Percentiles rank a stretch among this genome's conserved stretches.
These are phyloP conservation scores for Allium cepa DNA, from an alignment of 106 monocot genomes.

Conservation along the genomic window DNA sequence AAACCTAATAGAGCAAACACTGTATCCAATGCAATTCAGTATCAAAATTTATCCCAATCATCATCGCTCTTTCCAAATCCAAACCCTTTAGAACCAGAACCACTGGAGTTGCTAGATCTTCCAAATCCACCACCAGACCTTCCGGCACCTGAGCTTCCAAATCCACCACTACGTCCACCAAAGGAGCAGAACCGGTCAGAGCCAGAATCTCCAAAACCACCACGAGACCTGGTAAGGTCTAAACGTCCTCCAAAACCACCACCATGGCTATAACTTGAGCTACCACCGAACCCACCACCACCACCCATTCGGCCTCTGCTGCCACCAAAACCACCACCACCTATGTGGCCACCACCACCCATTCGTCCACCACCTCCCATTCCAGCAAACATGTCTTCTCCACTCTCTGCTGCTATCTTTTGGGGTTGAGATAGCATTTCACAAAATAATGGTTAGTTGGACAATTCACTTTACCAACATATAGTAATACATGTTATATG, in stretches of 20 bases:
- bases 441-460: not conserved
- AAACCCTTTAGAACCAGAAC: conserved; percentile 2
- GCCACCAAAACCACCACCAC: conserved; percentile 8
- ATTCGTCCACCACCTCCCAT: conserved; percentile 14
- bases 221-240: not conserved
- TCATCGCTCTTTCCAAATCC: not conserved
- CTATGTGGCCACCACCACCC: conserved; percentile 17
- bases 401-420: conserved; percentile 48
- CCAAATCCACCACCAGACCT: no score
- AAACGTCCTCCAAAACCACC: not conserved
- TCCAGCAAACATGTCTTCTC: not conserved
- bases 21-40: not conserved
- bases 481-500: not conserved
- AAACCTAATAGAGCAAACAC: not conserved
- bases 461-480: not conserved
- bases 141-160: not conserved
- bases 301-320: conserved; percentile 1
- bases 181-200: not conserved
- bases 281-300: not conserved
- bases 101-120: not conserved
- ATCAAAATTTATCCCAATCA: not conserved
- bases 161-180: not conserved
- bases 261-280: not conserved
- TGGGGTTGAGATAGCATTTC: conserved; percentile 33
- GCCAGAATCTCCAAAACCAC: not conserved